A percentile compares a stretch with the other conserved stretches of the same genome.
Evolutionary conservation across 2,329 filamentous ascomycete species (phyloP).

Genomic region (Paradendryphiella salina): DNA sequence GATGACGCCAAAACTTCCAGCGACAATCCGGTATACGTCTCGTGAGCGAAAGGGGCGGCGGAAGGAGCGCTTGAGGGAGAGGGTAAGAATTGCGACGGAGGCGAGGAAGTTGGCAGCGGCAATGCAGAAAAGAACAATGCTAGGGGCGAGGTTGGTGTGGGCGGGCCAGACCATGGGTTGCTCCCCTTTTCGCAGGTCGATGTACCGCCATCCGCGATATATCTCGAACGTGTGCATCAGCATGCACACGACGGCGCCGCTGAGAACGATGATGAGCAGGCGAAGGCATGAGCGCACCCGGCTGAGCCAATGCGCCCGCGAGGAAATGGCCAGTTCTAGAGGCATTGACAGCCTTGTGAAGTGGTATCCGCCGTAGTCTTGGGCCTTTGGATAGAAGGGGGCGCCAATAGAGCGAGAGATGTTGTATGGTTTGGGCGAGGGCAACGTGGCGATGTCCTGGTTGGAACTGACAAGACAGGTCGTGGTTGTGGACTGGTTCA

Average conservation of each 20-base stretch:
- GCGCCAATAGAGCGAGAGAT: conserved; percentile 23
- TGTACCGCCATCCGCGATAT: conserved; percentile 41
- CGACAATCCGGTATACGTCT: conserved; percentile 42
- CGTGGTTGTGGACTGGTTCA: conserved; percentile 18
- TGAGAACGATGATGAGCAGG: conserved; percentile 44
- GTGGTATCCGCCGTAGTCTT: conserved; percentile 24
- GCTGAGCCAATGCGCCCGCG: conserved; percentile 43
- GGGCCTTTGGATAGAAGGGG: conserved; percentile 23
- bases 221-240: conserved; percentile 44
- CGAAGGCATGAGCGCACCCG: conserved; percentile 43
- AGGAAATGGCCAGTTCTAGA: conserved; percentile 32
- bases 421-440: conserved; percentile 21
- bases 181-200: conserved; percentile 44
- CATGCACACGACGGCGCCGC: conserved; percentile 42
- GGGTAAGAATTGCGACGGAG: conserved; percentile 38
- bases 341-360: conserved; percentile 29
- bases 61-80: conserved; percentile 42
- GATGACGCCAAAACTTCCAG: conserved; percentile 41
- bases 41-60: conserved; percentile 41
- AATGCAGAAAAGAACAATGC: conserved; percentile 41
- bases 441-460: conserved; percentile 1
- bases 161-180: conserved; percentile 47
- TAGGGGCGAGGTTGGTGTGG: conserved; percentile 44
- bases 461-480: conserved; percentile 19
- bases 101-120: conserved; percentile 42